Evolutionary conservation across 495 filamentous ascomycete genomes (phyloP).

Genomic region (Lindgomyces ingoldianus): DNA sequence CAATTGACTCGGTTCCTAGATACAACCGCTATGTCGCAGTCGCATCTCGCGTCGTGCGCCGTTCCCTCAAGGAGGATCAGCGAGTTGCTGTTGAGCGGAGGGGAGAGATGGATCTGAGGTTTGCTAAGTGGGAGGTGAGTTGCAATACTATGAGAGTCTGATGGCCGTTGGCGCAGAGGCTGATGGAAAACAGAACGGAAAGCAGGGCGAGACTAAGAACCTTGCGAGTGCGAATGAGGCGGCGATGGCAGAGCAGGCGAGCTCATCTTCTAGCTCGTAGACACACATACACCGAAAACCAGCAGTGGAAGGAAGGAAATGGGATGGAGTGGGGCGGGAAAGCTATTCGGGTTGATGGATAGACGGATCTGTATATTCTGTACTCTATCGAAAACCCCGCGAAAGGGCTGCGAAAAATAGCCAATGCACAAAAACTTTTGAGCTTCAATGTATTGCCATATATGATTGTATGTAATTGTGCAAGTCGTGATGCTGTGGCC

Average conservation of each 20-base stretch:
- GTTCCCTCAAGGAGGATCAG: conserved; percentile 91
- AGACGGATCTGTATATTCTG: conserved; percentile 36
- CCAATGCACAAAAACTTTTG: conserved; percentile 20
- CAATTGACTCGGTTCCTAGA: conserved; percentile 48
- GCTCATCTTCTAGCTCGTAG: conserved; percentile 10
- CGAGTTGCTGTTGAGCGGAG: conserved; percentile 84
- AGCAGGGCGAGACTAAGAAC: conserved; percentile 83
- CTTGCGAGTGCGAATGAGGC: conserved; percentile 71
- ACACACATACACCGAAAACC: neutral
- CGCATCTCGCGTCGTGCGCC: conserved; percentile 76
- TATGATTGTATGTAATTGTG: neutral
- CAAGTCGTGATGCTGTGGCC: neutral
- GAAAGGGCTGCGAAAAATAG: conserved; percentile 8
- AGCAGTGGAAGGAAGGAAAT: neutral
- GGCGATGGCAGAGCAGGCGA: conserved; percentile 56
- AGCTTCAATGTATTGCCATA: neutral
- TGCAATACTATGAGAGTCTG: neutral
- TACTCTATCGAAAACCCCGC: conserved; percentile 27
- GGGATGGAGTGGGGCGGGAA: conserved; percentile 2
- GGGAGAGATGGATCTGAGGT: conserved; percentile 85
- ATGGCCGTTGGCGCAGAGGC: conserved; percentile 24
- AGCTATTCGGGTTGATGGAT: neutral
- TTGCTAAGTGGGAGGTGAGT: conserved; percentile 96
- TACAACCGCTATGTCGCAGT: conserved; percentile 84
- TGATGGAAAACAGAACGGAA: conserved; percentile 72